A percentile compares a stretch with the other conserved stretches of the same genome.
Evolutionary conservation across 805 yeast species (phyloP).

Genomic region (Pichia insulana): DNA sequence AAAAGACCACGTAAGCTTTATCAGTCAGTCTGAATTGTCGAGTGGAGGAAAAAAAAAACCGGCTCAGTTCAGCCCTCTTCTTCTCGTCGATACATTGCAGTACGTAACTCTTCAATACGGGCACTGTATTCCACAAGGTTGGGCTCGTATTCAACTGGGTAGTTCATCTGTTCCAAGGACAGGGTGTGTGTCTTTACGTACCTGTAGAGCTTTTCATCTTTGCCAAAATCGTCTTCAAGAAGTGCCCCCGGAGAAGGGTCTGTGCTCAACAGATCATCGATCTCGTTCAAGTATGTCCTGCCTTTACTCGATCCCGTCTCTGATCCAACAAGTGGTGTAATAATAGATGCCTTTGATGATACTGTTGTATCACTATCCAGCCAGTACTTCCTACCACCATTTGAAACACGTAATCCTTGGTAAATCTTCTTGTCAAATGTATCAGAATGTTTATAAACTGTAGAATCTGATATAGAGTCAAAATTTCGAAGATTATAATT

Average conservation of each 20-base stretch:
- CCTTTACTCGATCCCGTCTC: neutral
- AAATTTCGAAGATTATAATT: slow-evolving; percentile 74
- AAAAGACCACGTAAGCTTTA: no score
- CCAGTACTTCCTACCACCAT: slow-evolving; percentile 86
- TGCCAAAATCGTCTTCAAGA: slow-evolving; percentile 22
- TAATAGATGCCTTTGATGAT: no score
- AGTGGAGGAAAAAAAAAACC: no score
- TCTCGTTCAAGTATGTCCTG: neutral
- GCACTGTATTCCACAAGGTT: slow-evolving; percentile 12
- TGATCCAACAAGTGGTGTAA: slow-evolving; percentile 12
- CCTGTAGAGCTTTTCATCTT: slow-evolving; percentile 29
- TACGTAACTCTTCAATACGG: slow-evolving; percentile 10
- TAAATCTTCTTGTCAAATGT: slow-evolving; percentile 56
- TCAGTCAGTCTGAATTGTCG: no score
- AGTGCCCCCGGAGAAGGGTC: no score
- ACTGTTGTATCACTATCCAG: slow-evolving; percentile 24
- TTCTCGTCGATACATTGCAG: no score
- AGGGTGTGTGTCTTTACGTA: slow-evolving; percentile 29
- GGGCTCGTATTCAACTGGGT: slow-evolving; percentile 30
- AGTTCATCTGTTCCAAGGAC: slow-evolving; percentile 30
- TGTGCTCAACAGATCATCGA: neutral
- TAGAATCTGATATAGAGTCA: slow-evolving; percentile 53
- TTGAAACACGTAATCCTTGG: slow-evolving; percentile 74
- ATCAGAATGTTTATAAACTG: slow-evolving; percentile 26
- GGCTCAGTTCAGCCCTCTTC: no score